phyloP scores from a whole-genome alignment of 1,139 yeast genomes.

The Candida pseudoviswanathii region DNA sequence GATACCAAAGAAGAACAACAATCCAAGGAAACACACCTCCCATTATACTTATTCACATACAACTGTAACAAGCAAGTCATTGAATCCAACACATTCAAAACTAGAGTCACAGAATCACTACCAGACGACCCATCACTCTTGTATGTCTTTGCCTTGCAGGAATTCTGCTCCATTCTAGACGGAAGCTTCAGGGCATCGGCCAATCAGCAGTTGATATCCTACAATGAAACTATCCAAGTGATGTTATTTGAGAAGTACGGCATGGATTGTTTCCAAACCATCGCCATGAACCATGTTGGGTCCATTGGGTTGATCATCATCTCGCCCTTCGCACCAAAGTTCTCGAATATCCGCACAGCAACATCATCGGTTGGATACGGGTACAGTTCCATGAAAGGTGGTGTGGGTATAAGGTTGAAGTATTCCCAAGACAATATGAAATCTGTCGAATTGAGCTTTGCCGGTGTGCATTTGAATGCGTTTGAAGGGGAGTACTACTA shows the following conservation, averaged over 20 bases:
- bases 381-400: slow-evolving; percentile 74
- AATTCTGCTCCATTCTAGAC: slow-evolving; percentile 64
- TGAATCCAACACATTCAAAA: slow-evolving; percentile 25
- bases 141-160: slow-evolving; percentile 75
- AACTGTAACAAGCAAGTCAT: slow-evolving; percentile 37
- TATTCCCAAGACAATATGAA: slow-evolving; percentile 27
- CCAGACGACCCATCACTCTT: slow-evolving; percentile 45
- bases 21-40: slow-evolving; percentile 8
- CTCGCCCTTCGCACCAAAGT: slow-evolving; percentile 42
- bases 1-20: slow-evolving; percentile 2
- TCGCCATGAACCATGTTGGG: slow-evolving; percentile 57
- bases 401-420: slow-evolving; percentile 57
- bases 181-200: slow-evolving; percentile 52
- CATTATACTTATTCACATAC: slow-evolving; percentile 40
- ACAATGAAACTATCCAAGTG: slow-evolving; percentile 43
- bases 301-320: slow-evolving; percentile 65
- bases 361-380: slow-evolving; percentile 57
- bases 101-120: slow-evolving; percentile 27
- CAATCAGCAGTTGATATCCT: slow-evolving; percentile 38
- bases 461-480: slow-evolving; percentile 73
- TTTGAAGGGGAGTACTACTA: slow-evolving; percentile 62
- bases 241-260: slow-evolving; percentile 37
- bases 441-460: slow-evolving; percentile 56
- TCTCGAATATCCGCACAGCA: slow-evolving; percentile 30
- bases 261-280: slow-evolving; percentile 41